Conservation (phyloP, 805 yeast species). For the Vanderwaltozyma verrucispora region DNA sequence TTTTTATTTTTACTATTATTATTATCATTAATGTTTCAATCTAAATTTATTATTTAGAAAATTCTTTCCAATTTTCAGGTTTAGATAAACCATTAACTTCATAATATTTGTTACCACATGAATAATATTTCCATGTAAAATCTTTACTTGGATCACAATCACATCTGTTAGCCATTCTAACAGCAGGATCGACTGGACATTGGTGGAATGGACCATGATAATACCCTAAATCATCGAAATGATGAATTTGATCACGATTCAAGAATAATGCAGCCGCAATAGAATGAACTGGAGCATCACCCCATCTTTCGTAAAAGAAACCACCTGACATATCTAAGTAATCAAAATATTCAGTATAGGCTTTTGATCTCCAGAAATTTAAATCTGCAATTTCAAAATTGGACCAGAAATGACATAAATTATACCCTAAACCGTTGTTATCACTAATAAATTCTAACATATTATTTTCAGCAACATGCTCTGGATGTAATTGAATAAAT, state of each 20-base stretch:
- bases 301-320: conserved; percentile 92
- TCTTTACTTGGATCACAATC: conserved; percentile 60
- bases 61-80: conserved; percentile 57
- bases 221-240: conserved; percentile 80
- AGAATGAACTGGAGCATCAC: conserved; percentile 89
- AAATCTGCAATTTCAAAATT: conserved; percentile 76
- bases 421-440: conserved; percentile 62
- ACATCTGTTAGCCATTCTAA: conserved; percentile 57
- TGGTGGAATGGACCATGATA: conserved; percentile 72
- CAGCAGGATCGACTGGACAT: conserved; percentile 59
- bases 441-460: conserved; percentile 60
- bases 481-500: conserved; percentile 51
- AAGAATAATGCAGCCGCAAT: conserved; percentile 75
- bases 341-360: conserved; percentile 62
- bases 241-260: conserved; percentile 59
- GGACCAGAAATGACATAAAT: conserved; percentile 86
- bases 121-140: conserved; percentile 66
- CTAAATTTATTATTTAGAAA: background rate
- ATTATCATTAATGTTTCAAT: background rate
- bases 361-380: conserved; percentile 64
- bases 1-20: too few species aligned
- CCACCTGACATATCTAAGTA: conserved; percentile 74
- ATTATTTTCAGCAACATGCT: conserved; percentile 49
- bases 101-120: conserved; percentile 59
- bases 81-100: conserved; percentile 44